These are phyloP conservation scores for Phialophora expanda DNA, from an alignment of 2,329 filamentous ascomycete species.

Conservation along the genomic window DNA sequence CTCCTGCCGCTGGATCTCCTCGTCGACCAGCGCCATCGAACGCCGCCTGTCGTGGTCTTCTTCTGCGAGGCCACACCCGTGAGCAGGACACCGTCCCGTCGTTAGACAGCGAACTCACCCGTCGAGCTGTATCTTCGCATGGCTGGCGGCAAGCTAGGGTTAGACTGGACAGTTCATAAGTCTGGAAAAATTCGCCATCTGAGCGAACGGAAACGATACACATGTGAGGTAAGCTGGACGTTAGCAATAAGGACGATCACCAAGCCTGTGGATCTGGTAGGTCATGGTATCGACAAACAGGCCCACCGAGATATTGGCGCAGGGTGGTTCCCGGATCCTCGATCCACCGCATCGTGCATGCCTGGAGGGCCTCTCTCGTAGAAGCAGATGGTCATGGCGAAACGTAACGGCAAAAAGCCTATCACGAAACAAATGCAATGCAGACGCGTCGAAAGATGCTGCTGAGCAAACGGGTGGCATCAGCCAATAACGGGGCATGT, in stretches of 20 bases:
- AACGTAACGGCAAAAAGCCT: conserved; percentile 12
- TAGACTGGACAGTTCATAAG: too few species aligned
- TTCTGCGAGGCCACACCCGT: conserved; percentile 10
- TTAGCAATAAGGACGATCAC: conserved; percentile 1
- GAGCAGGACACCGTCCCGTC: background rate
- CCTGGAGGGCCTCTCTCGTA: background rate
- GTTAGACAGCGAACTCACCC: conserved; percentile 19
- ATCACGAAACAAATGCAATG: background rate
- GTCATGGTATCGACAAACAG: background rate
- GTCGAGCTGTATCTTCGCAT: conserved; percentile 31
- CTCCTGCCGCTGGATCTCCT: conserved; percentile 28
- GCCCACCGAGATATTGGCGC: background rate
- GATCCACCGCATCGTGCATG: background rate
- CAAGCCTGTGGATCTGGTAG: background rate
- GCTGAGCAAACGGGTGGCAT: background rate
- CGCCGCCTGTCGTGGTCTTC: conserved; percentile 25
- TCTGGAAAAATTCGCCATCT: background rate
- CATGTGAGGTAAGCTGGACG: background rate
- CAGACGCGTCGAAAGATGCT: background rate
- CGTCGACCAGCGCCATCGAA: conserved; percentile 21
- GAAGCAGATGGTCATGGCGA: conserved; percentile 6
- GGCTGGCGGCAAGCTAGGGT: background rate
- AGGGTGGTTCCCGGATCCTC: background rate
- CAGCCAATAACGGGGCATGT: conserved; percentile 5
- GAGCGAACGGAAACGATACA: background rate